Base-by-base conservation (phyloP, 371 early-diverging fungal genomes). In the Mucor racemosus region DNA sequence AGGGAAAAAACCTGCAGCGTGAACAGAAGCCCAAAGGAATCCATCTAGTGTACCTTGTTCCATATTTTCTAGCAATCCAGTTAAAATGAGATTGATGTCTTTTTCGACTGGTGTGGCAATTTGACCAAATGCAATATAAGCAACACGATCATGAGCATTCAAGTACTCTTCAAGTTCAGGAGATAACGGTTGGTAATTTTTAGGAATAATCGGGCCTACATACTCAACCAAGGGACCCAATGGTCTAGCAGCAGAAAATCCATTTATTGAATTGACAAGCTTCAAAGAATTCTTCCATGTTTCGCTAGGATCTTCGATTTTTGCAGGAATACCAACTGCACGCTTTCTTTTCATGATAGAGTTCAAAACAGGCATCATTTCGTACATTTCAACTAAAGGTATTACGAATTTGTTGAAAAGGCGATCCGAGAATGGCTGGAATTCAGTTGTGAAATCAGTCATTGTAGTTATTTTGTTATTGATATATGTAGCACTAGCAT, bases 71-170 rank as follows among this genome's bases (percentile, higher is more conserved):
- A 76, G 9, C 10, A 79, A 41, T 17, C 66, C 66, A 0, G 58
- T 64, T 21, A 77, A 31, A 7, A 82, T 62, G 4, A 68, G 50
- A 0, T 56, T 15, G 8, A 75, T 58, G 35, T 73, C 69, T 0
- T 63, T 13, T 11, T 35, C n/a, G 2, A 53, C 14, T 4, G 74
- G 68, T 3, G 56, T 50, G 4, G 72, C 75, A 9, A 60, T 72
- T 31, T 78, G 79, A 5, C 79, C 81, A 68, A 83, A 83, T 0
- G 77, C 81, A 31, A 78, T 60, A 58, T 79, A 83, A 1, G 65
- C 72, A 10, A 83, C 73, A 2, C 66, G 66, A 10, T 40, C 5
- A 36, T 74, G 75, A 1, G 44, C 4, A 39, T 72, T 65, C 5
- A 76, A 41, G 35, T 72, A 82, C 3, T 35, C 14, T 11, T 55